Percentiles rank a stretch among this genome's conserved stretches.
These are phyloP conservation scores for Suhomyces wounanorum DNA, from an alignment of 1,139 yeast species.

Conservation along the genomic window DNA sequence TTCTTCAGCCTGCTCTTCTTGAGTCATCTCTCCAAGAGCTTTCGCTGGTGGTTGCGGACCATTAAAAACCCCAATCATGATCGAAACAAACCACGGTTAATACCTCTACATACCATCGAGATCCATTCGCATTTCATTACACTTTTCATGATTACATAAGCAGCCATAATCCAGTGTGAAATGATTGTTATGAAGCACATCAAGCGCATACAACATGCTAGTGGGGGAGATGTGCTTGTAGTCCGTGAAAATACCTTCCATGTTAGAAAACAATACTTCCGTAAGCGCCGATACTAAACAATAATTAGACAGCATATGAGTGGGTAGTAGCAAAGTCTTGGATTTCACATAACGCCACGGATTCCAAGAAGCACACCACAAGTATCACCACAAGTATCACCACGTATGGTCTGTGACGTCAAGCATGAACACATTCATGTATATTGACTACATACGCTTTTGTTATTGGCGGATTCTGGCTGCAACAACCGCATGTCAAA, in stretches of 20 bases:
- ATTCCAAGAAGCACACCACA: not conserved
- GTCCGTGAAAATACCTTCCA: too few relatives aligned
- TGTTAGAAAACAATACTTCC: not conserved
- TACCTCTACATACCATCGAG: not conserved
- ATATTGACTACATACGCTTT: not conserved
- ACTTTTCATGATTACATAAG: slow-evolving; percentile 6
- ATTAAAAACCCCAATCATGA: slow-evolving; percentile 28
- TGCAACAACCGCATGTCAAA: not conserved
- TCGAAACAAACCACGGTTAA: not conserved
- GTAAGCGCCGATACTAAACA: not conserved
- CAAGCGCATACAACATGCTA: not conserved
- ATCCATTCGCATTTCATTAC: slow-evolving; percentile 1
- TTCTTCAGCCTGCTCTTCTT: slow-evolving; percentile 89
- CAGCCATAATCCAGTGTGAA: not conserved
- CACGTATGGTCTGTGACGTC: not conserved
- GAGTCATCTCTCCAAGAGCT: slow-evolving; percentile 71
- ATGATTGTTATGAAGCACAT: not conserved
- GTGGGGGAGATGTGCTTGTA: too few relatives aligned
- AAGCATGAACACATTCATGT: not conserved
- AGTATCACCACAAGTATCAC: not conserved
- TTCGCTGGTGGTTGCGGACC: slow-evolving; percentile 34
- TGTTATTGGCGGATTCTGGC: not conserved
- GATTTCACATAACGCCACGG: not conserved
- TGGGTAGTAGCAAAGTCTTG: not conserved
- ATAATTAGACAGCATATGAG: not conserved